A percentile compares a stretch with the other conserved stretches of the same genome.
Conservation (phyloP, 345 rosid species). For the Populus tremula region DNA sequence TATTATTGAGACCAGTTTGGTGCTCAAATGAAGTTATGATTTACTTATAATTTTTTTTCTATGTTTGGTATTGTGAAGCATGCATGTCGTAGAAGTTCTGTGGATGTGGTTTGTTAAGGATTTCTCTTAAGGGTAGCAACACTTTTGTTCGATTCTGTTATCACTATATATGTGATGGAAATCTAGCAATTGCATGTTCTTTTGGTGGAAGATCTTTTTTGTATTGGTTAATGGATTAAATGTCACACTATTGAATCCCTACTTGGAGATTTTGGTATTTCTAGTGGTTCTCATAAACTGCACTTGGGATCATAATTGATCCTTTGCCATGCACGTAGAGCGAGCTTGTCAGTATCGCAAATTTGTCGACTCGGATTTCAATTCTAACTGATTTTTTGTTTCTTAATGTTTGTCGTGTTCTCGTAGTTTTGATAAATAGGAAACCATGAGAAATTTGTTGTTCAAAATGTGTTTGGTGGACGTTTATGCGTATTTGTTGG, state of each 20-base stretch:
- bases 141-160: not conserved
- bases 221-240: not conserved
- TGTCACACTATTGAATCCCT: not conserved
- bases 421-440: not conserved
- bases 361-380: slow-evolving; percentile 15
- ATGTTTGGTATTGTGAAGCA: no score
- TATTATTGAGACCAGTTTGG: not conserved
- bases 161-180: not conserved
- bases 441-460: no score
- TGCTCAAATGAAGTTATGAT: not conserved
- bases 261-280: not conserved
- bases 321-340: not conserved
- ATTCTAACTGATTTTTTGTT: no score
- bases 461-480: no score
- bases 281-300: not conserved
- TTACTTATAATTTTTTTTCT: not conserved
- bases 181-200: not conserved
- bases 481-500: no score
- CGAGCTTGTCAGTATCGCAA: not conserved
- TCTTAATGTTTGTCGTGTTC: no score
- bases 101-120: not conserved
- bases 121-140: not conserved
- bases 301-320: slow-evolving; percentile 3
- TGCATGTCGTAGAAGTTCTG: not conserved
- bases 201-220: not conserved